Evolutionary conservation across 1,284 basidiomycete species (phyloP), one percentile per base, ranked within the genome.

Genomic region (Naganishia sp.): DNA sequence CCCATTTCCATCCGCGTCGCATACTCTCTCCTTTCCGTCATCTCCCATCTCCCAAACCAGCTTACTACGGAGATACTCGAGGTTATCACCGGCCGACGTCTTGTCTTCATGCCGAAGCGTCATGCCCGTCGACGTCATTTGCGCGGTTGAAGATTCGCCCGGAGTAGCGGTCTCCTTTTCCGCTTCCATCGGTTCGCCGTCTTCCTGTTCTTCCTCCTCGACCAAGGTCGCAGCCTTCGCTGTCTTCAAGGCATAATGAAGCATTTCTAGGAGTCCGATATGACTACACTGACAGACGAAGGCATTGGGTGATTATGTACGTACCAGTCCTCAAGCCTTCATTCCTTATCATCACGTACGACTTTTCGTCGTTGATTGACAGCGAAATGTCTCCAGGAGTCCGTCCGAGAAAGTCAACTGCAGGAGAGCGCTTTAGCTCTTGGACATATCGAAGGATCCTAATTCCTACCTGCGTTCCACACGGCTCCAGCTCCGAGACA

Each of bases 341-440:
- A 79, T 94, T 88, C 21, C 90, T 85, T 61, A 97, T 89, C 61
- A 86, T 74, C 28, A 82, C 84, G 79, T 94, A 96, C 28, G 87
- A 88, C 48, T 81, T 81, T 65, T 81, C 78, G 73, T 94, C 86
- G 71, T 94, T 94, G 75, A 90, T 83, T 6, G 91, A 94, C 49
- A 94, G 81, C 5, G 92, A 89, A 55, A 97, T 86, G 72, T 96
- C 94, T 6, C 88, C 92, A 0, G 93, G 90, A 6, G 90, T 94
- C 72, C 90, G 86, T 46, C 87, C 86, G 68, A 87, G 79, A 67
- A 86, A 83, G 75, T 94, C 91, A 68, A 90, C 90, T 90, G 69
- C 5, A n/a, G 18, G 23, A 54, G 28, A 10, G 13, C 18, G 2
- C 21, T 28, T 28, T 5, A 21, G 10, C 50, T 48, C 18, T 42